Conservation (phyloP, 495 filamentous ascomycete species). For the Oidiodendron maius region DNA sequence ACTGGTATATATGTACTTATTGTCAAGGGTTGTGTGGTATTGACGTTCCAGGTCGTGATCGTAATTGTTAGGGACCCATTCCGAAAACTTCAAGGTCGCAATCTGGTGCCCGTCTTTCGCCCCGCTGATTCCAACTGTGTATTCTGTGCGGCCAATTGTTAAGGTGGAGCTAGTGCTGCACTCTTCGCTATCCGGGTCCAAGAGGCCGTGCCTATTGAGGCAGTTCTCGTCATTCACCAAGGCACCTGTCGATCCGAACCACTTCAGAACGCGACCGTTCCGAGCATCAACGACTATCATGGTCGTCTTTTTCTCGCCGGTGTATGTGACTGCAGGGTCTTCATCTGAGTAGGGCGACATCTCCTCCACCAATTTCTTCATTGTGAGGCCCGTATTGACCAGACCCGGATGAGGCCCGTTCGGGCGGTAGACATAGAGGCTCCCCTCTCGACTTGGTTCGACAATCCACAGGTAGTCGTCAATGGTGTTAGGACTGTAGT, state of each 20-base stretch:
- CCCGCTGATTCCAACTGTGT: slow-evolving; percentile 78
- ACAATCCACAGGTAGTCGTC: slow-evolving; percentile 95
- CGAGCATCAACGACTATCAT: slow-evolving; percentile 83
- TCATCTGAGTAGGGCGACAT: slow-evolving; percentile 62
- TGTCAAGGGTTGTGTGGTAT: slow-evolving; percentile 73
- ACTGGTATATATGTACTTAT: slow-evolving; percentile 79
- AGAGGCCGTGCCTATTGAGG: slow-evolving; percentile 51
- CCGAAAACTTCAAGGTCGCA: slow-evolving; percentile 86
- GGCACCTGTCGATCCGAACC: slow-evolving; percentile 34
- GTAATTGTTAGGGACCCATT: slow-evolving; percentile 91
- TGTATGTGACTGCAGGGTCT: slow-evolving; percentile 75
- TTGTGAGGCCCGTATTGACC: slow-evolving; percentile 74
- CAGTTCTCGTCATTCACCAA: slow-evolving; percentile 48
- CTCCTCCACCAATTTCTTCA: slow-evolving; percentile 76
- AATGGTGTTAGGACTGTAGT: slow-evolving; percentile 39
- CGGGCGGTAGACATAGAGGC: slow-evolving; percentile 81
- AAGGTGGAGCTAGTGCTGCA: slow-evolving; percentile 68
- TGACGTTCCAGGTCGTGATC: slow-evolving; percentile 84
- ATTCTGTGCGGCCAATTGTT: slow-evolving; percentile 78
- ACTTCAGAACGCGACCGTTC: slow-evolving; percentile 63
- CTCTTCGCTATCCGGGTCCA: slow-evolving; percentile 40
- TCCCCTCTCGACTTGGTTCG: slow-evolving; percentile 83
- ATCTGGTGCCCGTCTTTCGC: slow-evolving; percentile 68
- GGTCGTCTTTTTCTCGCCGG: slow-evolving; percentile 82
- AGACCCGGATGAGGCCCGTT: slow-evolving; percentile 62